Percentiles rank a stretch among this genome's conserved stretches.
Evolutionary conservation across 1,139 yeast species (phyloP).

Genomic region (Suhomyces guaymorum): DNA sequence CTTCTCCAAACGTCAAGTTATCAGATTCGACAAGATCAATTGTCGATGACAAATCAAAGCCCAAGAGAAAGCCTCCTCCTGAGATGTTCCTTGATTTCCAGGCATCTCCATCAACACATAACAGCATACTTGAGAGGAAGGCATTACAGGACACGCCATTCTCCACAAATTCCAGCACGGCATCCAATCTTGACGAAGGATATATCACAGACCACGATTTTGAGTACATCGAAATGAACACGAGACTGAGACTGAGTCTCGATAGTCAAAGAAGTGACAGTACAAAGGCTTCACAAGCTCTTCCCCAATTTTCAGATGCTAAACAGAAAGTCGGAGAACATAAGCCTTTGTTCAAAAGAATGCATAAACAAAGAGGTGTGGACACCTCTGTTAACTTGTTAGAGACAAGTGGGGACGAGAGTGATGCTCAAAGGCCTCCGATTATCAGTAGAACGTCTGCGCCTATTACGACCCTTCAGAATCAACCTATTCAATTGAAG

Average conservation of each 20-base stretch:
- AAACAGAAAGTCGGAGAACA: constrained; percentile 10
- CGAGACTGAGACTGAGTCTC: constrained; percentile 4
- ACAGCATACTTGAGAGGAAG: background rate
- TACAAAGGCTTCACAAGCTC: constrained; percentile 8
- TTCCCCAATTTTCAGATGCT: constrained; percentile 20
- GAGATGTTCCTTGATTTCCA: constrained; percentile 6
- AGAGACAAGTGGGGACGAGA: constrained; percentile 18
- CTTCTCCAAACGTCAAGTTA: constrained; percentile 7
- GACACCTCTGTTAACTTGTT: constrained; percentile 18
- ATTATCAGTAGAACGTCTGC: constrained; percentile 10
- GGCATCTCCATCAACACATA: background rate
- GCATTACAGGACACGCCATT: constrained; percentile 2
- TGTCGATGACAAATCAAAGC: constrained; percentile 9
- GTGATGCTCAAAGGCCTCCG: constrained; percentile 10
- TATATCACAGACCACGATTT: constrained; percentile 9
- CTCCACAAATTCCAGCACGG: constrained; percentile 10
- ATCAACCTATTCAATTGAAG: constrained; percentile 46
- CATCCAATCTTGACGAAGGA: constrained; percentile 15
- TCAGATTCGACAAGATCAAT: constrained; percentile 4
- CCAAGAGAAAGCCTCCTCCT: constrained; percentile 28
- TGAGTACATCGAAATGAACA: constrained; percentile 8
- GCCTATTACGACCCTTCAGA: constrained; percentile 13
- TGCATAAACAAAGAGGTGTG: constrained; percentile 19
- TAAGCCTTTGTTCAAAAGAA: constrained; percentile 15
- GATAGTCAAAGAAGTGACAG: constrained; percentile 11